Evolutionary conservation across 2,329 filamentous ascomycete genomes (phyloP), one percentile per base, ranked within the genome.

Genomic region (Aureobasidium sp.): DNA sequence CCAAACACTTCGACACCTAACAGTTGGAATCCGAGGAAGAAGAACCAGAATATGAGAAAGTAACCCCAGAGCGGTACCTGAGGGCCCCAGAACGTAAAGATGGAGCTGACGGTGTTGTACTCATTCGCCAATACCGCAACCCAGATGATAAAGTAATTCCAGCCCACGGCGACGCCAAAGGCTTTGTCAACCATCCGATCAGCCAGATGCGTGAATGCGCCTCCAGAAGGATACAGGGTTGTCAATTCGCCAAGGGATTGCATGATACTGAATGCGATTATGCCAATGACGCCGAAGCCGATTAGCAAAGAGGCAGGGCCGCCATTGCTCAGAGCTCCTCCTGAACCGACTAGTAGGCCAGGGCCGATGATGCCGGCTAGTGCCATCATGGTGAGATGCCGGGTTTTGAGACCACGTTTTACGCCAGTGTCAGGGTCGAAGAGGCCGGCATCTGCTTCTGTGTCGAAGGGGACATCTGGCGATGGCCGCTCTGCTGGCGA

Each of bases 161-260:
- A 86, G 6, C 84, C 84, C 0, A 88, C 76, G 1, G 82, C 83
- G 32, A 84, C 80, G 10, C 79, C 80, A 60, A 87, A 83, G 0
- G 83, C 83, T 61, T 81, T 80, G 64, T 88, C 84, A 25, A 87
- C 80, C 59, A 89, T 84, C 6, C 85, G 78, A 57, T 85, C 81
- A 0, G 82, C 82, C 30, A 88, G 76, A 8, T 79, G 80, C n/a
- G 82, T 81, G 61, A 89, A 88, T 0, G 83, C 82, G 2, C 85
- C 85, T 4, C 82, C 81, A 0, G 80, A 83, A 0, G 85, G 85
- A 59, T 84, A 88, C 1, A 88, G 69, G 6, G 85, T 88, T 3
- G 85, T 86, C 61, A 89, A 71, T 65, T 90, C 86, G 17, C 86
- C 86, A 6, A 90, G 70, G 4, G 80, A 84, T 71, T 88, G 85